Evolutionary conservation across 352 stramenopile species (phyloP).

Genomic region (Globisporangium canariense): DNA sequence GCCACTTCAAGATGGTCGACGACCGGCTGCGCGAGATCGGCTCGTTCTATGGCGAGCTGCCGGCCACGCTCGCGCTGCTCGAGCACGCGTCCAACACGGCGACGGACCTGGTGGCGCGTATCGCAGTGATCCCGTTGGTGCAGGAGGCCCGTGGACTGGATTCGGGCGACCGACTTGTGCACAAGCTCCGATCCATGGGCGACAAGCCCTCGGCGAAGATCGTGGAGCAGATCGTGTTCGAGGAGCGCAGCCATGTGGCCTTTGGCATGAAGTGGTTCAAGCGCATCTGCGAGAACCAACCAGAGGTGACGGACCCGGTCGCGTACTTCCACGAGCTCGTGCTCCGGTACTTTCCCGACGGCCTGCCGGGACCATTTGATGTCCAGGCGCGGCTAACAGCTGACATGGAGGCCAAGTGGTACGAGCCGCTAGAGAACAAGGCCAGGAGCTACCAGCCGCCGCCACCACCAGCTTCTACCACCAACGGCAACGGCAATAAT

Average conservation of each 20-base stretch:
- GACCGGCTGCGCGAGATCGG: slow-evolving; percentile 53
- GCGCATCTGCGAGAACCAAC: slow-evolving; percentile 42
- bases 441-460: slow-evolving; percentile 12
- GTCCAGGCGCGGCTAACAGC: slow-evolving; percentile 61
- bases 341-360: slow-evolving; percentile 71
- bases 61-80: slow-evolving; percentile 61
- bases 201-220: slow-evolving; percentile 62
- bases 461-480: background rate
- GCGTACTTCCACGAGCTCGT: slow-evolving; percentile 82
- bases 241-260: slow-evolving; percentile 73
- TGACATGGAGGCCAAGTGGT: slow-evolving; percentile 74
- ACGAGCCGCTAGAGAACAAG: slow-evolving; percentile 65
- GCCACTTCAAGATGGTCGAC: slow-evolving; percentile 81
- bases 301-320: slow-evolving; percentile 38
- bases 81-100: slow-evolving; percentile 75
- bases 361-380: slow-evolving; percentile 75
- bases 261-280: slow-evolving; percentile 82
- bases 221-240: slow-evolving; percentile 75
- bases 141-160: slow-evolving; percentile 78
- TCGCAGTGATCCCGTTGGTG: slow-evolving; percentile 78
- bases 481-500: background rate
- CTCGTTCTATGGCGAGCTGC: slow-evolving; percentile 64
- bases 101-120: slow-evolving; percentile 54
- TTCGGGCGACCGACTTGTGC: slow-evolving; percentile 68
- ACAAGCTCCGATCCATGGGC: slow-evolving; percentile 67